These are phyloP conservation scores for Citrus inodora DNA, from an alignment of 345 rosid species.

Conservation along the genomic window DNA sequence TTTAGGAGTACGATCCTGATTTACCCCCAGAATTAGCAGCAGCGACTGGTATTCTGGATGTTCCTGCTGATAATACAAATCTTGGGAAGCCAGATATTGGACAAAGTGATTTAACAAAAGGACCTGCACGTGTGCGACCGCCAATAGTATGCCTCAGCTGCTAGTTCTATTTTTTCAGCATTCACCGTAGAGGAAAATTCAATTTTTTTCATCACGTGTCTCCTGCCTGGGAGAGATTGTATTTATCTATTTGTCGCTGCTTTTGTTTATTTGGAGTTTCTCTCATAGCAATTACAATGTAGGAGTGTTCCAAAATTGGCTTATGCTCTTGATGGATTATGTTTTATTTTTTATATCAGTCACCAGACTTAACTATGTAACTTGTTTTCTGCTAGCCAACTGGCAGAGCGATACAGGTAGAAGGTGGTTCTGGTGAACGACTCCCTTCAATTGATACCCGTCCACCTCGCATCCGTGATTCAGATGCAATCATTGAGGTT, in stretches of 20 bases:
- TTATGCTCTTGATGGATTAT: constrained; percentile 1
- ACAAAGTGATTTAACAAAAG: constrained; percentile 56
- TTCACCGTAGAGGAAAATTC: background rate
- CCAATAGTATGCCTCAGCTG: constrained; percentile 59
- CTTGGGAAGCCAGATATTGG: constrained; percentile 55
- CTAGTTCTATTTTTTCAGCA: constrained; percentile 8
- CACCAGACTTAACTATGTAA: constrained; percentile 10
- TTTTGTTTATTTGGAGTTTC: background rate
- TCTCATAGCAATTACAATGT: background rate
- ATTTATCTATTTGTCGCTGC: background rate
- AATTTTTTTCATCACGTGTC: background rate
- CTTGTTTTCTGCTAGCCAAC: constrained; percentile 62
- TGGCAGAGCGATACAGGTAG: constrained; percentile 97
- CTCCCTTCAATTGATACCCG: constrained; percentile 86
- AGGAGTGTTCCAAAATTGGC: background rate
- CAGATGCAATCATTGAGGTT: constrained; percentile 97
- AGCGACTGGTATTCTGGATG: constrained; percentile 75
- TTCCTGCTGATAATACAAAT: constrained; percentile 51
- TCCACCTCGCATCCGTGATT: constrained; percentile 83
- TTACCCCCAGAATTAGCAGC: constrained; percentile 98
- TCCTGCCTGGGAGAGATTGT: background rate
- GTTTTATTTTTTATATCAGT: constrained; percentile 7
- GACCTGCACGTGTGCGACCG: constrained; percentile 66
- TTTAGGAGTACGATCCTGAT: constrained; percentile 93
- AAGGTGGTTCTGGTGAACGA: constrained; percentile 86